These are phyloP conservation scores for Geranium brycei DNA, from an alignment of 345 rosid genomes.

Conservation along the genomic window DNA sequence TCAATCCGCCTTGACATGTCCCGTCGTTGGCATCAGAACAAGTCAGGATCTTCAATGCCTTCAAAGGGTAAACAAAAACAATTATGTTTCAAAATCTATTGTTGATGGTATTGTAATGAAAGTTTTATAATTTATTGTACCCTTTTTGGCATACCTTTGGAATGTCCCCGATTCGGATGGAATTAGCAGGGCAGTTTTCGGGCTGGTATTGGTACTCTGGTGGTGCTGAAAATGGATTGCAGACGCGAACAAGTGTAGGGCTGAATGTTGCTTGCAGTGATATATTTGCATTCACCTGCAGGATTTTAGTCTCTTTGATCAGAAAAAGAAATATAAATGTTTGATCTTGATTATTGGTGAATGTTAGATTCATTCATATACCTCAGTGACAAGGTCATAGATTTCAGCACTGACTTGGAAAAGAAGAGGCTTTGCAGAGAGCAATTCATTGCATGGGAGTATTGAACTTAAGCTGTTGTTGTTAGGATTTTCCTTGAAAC, in stretches of 20 bases:
- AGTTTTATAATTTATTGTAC: not conserved
- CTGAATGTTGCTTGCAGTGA: slow-evolving; percentile 17
- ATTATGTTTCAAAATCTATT: not conserved
- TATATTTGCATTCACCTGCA: slow-evolving; percentile 50
- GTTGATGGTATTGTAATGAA: too few species aligned
- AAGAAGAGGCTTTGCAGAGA: slow-evolving; percentile 31
- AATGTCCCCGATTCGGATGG: slow-evolving; percentile 39
- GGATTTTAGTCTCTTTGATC: not conserved
- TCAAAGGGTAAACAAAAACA: not conserved
- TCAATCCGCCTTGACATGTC: slow-evolving; percentile 30
- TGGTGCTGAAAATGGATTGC: slow-evolving; percentile 66
- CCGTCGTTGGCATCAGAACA: slow-evolving; percentile 32
- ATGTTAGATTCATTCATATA: slow-evolving; percentile 3
- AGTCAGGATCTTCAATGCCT: slow-evolving; percentile 25
- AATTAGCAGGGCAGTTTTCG: slow-evolving; percentile 32
- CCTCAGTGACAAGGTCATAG: slow-evolving; percentile 38
- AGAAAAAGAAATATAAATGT: not conserved
- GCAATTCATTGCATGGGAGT: slow-evolving; percentile 53
- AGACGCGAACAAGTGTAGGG: slow-evolving; percentile 17
- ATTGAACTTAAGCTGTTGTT: slow-evolving; percentile 55
- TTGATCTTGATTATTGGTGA: not conserved
- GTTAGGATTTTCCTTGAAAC: slow-evolving; percentile 43
- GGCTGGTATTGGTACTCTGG: slow-evolving; percentile 38
- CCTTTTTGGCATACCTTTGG: slow-evolving; percentile 26
- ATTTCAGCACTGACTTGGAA: slow-evolving; percentile 37